Base-by-base conservation (phyloP, 2,329 filamentous ascomycete species). In the Mollisiaceae sp. region DNA sequence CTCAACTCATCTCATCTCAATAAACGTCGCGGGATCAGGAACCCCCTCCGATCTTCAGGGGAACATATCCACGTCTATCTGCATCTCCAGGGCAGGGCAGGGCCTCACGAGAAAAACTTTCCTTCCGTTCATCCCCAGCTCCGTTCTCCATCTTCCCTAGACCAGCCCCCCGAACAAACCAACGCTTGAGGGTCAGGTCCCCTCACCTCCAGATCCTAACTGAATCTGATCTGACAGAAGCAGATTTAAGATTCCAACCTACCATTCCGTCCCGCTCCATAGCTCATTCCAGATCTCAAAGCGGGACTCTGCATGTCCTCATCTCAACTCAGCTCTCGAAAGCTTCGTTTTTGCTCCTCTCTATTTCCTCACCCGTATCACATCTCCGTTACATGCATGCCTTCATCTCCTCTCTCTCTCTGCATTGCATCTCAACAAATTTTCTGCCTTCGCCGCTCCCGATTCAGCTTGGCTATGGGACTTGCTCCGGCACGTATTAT, bases 21-120 rank as follows among this genome's bases (percentile, higher is more conserved):
- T 50, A 50, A 27, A 12, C 11, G 8, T 20, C 15, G 45, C 5
- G 43, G 43, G 12, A 47, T 47, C 15, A 22, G n/a, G 8, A 47
- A n/a, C 43, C 11, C 50, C 22, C 24, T 32, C 15, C 50, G 50
- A 54, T 54, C 50, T 54, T 32, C 50, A 54, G 50, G 50, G 50
- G 50, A 54, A 8, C 22, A 14, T 32, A 32, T 32, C 27, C 27
- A 32, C 6, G 27, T 32, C 27, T 32, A 6, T 32, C 27, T 32
- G 27, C 27, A 32, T 32, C 27, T 32, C 27, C 6, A 32, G 27
- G 27, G 3, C 27, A 32, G 27, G 27, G 27, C 27, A n/a, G n/a
- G n/a, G n/a, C n/a, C n/a, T n/a, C n/a, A n/a, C n/a, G n/a, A n/a
- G n/a, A n/a, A n/a, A n/a, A n/a, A n/a, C n/a, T n/a, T n/a, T n/a